phyloP scores from a whole-genome alignment of 129 eudicot species.

The Ambrosia trifida region DNA sequence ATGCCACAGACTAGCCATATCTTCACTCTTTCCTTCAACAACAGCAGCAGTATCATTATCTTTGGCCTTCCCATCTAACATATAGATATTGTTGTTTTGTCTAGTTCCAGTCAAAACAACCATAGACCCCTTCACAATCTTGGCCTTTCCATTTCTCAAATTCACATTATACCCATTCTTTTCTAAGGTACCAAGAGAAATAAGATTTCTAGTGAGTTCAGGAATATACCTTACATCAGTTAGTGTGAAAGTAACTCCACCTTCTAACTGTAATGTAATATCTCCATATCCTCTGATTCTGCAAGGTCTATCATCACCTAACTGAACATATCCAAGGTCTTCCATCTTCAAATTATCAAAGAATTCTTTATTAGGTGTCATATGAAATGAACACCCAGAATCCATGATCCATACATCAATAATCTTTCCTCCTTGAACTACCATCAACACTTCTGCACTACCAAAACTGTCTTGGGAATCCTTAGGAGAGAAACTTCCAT shows the following conservation, averaged over 20 bases:
- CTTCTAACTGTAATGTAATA: not conserved
- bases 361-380: not conserved
- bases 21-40: too few relatives aligned
- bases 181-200: not conserved
- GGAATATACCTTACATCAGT: not conserved
- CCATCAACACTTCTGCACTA: too few relatives aligned
- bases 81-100: too few relatives aligned
- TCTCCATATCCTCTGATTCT: not conserved
- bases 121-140: not conserved
- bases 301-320: not conserved
- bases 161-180: too few relatives aligned
- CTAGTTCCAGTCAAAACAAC: not conserved
- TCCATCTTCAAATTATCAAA: too few relatives aligned
- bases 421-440: too few relatives aligned
- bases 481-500: too few relatives aligned
- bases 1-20: not conserved
- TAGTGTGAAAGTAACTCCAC: not conserved
- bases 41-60: not conserved
- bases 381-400: not conserved
- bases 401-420: not conserved
- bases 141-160: too few relatives aligned
- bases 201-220: too few relatives aligned
- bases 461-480: too few relatives aligned
- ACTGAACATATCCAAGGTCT: not conserved
- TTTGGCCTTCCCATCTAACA: not conserved